A percentile compares a stretch with the other conserved stretches of the same genome.
Evolutionary conservation across 768 basidiomycete species (phyloP).

Genomic region (Naganishia kalamii): DNA sequence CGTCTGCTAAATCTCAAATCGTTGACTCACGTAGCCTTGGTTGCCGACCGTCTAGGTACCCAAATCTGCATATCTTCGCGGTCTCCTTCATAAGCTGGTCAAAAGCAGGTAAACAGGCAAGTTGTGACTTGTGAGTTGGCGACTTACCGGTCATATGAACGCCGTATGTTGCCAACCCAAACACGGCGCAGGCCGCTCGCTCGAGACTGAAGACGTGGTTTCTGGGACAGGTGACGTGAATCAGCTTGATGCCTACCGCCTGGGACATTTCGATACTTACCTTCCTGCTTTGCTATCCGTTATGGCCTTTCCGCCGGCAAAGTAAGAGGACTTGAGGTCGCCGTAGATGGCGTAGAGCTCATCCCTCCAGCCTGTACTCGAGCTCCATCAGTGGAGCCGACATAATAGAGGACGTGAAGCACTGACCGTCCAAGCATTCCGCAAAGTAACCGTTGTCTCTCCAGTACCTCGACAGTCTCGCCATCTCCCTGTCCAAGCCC

Average conservation of each 20-base stretch:
- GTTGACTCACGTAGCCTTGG: constrained; percentile 76
- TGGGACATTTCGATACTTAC: background rate
- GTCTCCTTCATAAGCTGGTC: constrained; percentile 43
- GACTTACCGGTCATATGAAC: constrained; percentile 69
- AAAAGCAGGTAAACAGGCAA: too few species aligned
- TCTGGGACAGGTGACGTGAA: constrained; percentile 20
- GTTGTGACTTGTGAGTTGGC: too few species aligned
- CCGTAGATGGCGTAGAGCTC: constrained; percentile 64
- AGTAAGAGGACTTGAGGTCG: constrained; percentile 55
- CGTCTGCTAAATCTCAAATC: background rate
- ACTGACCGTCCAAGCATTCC: constrained; percentile 44
- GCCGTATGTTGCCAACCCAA: constrained; percentile 84
- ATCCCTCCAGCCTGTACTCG: constrained; percentile 71
- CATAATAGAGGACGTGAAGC: constrained; percentile 29
- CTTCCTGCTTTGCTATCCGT: background rate
- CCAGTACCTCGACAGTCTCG: constrained; percentile 41
- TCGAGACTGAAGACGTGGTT: constrained; percentile 89
- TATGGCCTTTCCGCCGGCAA: constrained; percentile 18
- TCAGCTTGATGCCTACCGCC: background rate
- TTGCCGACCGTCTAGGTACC: constrained; percentile 77
- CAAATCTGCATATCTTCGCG: constrained; percentile 58
- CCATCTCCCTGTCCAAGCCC: constrained; percentile 35
- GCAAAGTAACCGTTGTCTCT: constrained; percentile 40
- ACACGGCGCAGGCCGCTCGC: constrained; percentile 76
- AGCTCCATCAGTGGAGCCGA: constrained; percentile 55